Percentiles rank a stretch among this genome's conserved stretches.
Evolutionary conservation across 768 basidiomycete species (phyloP).

Genomic region (Mrakia gelida): DNA sequence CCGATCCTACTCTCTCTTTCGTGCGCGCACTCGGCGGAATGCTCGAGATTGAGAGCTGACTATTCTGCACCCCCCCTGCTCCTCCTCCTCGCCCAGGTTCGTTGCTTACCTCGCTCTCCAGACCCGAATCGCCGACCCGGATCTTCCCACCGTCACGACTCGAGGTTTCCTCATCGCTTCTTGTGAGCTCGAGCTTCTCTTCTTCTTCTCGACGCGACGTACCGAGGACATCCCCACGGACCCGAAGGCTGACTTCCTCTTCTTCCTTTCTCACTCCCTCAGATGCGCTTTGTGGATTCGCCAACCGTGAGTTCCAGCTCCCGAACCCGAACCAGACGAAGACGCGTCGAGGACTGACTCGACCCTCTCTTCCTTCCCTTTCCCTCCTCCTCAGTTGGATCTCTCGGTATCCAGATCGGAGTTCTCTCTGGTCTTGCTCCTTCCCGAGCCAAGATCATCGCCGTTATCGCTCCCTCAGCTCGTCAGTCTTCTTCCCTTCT

Average conservation of each 20-base stretch:
- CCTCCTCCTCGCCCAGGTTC: conserved; percentile 2
- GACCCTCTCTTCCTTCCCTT: too few species aligned
- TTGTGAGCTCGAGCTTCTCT: conserved; percentile 45
- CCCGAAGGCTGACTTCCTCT: too few species aligned
- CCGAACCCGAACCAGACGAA: too few species aligned
- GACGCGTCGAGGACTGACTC: too few species aligned
- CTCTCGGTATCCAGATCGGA: conserved; percentile 80
- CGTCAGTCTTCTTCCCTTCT: neutral
- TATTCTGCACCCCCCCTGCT: too few species aligned
- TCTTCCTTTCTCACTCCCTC: too few species aligned
- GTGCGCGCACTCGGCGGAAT: too few species aligned
- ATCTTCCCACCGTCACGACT: conserved; percentile 45
- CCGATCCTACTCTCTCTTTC: neutral
- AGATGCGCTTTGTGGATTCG: conserved; percentile 82
- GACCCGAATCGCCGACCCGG: neutral
- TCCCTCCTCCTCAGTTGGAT: conserved; percentile 46
- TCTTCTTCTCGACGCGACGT: too few species aligned
- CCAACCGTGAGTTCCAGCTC: conserved; percentile 50
- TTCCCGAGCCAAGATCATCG: conserved; percentile 64
- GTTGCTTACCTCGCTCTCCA: conserved; percentile 14
- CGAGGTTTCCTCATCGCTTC: conserved; percentile 78
- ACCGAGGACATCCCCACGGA: too few species aligned
- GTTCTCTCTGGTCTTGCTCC: conserved; percentile 68
- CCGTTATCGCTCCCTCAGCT: conserved; percentile 57
- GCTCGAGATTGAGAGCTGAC: too few species aligned